phyloP scores from a whole-genome alignment of 176 grass and related monocot species.

The Calamus simplicifolius region DNA sequence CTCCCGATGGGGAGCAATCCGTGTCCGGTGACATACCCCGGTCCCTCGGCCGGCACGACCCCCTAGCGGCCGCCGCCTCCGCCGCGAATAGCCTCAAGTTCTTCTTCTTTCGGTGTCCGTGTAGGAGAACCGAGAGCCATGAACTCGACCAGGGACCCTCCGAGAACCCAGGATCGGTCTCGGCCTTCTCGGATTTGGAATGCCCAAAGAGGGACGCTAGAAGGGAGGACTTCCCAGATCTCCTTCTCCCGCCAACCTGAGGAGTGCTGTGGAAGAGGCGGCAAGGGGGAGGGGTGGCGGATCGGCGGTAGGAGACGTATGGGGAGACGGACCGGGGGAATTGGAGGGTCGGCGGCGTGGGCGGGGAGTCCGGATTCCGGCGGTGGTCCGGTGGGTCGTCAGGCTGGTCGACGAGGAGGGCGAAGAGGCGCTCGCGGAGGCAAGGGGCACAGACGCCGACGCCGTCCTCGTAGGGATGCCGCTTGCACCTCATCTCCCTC shows the following conservation, averaged over 20 bases:
- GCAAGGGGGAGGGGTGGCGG: conserved; percentile 3
- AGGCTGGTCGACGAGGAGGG: conserved; percentile 35
- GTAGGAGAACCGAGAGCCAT: conserved; percentile 34
- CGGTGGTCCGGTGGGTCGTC: conserved; percentile 7
- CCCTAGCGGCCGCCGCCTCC: conserved; percentile 25
- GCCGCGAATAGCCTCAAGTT: background rate
- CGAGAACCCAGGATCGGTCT: background rate
- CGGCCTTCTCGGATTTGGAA: conserved; percentile 5
- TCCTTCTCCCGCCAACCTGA: conserved; percentile 23
- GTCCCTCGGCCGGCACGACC: conserved; percentile 5
- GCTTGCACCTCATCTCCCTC: conserved; percentile 67
- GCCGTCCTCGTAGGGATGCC: conserved; percentile 53
- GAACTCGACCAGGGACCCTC: conserved; percentile 29
- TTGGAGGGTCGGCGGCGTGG: background rate
- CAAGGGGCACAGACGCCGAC: conserved; percentile 71
- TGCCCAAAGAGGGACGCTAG: background rate
- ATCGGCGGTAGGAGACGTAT: conserved; percentile 4
- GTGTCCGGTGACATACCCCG: conserved; percentile 36
- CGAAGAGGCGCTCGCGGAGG: conserved; percentile 62
- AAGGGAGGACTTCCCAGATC: conserved; percentile 6
- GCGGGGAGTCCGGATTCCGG: conserved; percentile 4
- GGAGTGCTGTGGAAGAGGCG: conserved; percentile 59
- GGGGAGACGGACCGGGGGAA: conserved; percentile 46
- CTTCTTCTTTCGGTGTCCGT: background rate
- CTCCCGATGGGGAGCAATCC: background rate